A percentile compares a stretch with the other conserved stretches of the same genome.
Conservation (phyloP, 257 asterid species). For the Misopates orontium region DNA sequence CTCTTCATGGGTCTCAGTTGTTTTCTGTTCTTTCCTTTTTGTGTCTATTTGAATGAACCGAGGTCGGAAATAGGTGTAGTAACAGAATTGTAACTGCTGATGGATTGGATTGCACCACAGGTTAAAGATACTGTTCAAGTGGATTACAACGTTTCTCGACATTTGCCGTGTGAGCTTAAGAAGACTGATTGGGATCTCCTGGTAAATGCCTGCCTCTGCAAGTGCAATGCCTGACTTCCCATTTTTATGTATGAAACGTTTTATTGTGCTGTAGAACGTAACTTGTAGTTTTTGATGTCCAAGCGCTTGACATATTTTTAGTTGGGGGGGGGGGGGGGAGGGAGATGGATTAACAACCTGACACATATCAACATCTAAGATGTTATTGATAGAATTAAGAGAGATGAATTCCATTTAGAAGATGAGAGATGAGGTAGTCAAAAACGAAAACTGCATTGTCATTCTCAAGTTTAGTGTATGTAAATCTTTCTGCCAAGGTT, state of each 20-base stretch:
- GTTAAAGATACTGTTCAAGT: constrained; percentile 94
- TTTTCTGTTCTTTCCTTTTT: background rate
- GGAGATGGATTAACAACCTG: too few relatives aligned
- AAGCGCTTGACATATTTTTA: too few relatives aligned
- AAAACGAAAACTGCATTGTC: too few relatives aligned
- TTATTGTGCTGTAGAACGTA: constrained; percentile 1
- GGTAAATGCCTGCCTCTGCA: constrained; percentile 44
- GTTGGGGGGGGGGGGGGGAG: too few relatives aligned
- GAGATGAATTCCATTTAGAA: background rate
- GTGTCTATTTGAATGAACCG: background rate
- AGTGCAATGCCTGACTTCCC: background rate
- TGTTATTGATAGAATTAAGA: background rate
- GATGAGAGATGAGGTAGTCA: too few relatives aligned
- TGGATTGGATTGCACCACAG: constrained; percentile 40
- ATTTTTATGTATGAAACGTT: background rate
- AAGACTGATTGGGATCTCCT: constrained; percentile 75
- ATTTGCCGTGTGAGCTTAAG: constrained; percentile 63
- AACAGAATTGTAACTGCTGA: constrained; percentile 12
- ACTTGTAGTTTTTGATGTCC: background rate
- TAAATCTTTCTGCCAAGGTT: too few relatives aligned
- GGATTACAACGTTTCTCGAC: constrained; percentile 89
- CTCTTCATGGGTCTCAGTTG: background rate
- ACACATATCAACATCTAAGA: background rate
- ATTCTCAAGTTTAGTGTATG: too few relatives aligned
- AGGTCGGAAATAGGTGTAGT: background rate